These are phyloP conservation scores for Dunaliella primolecta DNA, from an alignment of 139 green algal genomes.

Conservation along the genomic window DNA sequence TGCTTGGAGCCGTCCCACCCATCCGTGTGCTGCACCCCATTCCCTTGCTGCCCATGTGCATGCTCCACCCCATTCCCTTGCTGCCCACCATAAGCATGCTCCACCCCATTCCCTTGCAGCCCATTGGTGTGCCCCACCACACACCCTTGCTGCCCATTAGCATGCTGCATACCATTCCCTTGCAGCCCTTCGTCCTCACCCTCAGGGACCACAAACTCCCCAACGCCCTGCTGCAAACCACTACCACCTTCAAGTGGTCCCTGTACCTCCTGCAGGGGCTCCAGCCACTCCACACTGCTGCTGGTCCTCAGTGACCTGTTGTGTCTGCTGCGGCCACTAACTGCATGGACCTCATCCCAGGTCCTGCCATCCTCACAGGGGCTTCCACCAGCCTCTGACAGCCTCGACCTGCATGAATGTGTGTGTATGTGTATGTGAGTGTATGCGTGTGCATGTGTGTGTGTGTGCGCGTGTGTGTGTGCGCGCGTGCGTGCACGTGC, in stretches of 20 bases:
- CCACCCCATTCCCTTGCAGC: no score
- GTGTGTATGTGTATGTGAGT: not conserved
- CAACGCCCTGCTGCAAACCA: no score
- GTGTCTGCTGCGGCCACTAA: not conserved
- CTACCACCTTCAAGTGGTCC: not conserved
- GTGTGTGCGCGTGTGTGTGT: not conserved
- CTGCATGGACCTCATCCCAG: no score
- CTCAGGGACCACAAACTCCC: no score
- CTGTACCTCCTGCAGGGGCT: not conserved
- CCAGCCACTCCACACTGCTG: not conserved
- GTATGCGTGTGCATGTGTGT: not conserved
- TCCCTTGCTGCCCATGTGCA: not conserved
- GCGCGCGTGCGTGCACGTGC: not conserved
- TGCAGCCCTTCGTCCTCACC: no score
- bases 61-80: not conserved
- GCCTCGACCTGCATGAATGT: not conserved
- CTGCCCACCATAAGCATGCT: no score
- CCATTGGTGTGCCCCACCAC: no score
- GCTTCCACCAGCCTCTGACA: not conserved
- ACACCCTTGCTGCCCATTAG: no score
- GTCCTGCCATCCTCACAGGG: not conserved
- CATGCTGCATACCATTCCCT: no score
- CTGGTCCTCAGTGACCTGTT: slow-evolving; percentile 4
- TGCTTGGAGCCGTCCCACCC: no score
- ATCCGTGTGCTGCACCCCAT: not conserved